Evolutionary conservation across 164 flowering plant species (phyloP).

Genomic region (Echeveria elegans): DNA sequence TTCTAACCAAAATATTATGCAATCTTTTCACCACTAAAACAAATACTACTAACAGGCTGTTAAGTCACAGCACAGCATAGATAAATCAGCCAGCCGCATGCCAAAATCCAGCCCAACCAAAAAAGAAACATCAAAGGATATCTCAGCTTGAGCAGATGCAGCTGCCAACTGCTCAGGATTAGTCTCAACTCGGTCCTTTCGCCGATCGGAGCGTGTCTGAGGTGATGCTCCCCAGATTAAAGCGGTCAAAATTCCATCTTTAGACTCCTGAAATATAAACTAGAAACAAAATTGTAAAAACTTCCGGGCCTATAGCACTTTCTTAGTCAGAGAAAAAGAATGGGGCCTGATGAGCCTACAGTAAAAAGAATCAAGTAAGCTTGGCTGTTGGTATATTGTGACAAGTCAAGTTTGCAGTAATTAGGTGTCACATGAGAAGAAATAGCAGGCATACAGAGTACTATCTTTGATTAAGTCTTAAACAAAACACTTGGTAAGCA

Average conservation of each 20-base stretch:
- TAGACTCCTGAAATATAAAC: constrained; percentile 37
- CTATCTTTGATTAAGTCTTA: too few relatives aligned
- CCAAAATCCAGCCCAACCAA: too few relatives aligned
- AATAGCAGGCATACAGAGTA: too few relatives aligned
- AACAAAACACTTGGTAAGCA: too few relatives aligned
- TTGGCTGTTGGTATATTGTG: too few relatives aligned
- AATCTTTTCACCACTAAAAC: background rate
- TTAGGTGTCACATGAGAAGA: too few relatives aligned
- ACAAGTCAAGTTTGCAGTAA: too few relatives aligned
- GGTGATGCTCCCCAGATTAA: constrained; percentile 98
- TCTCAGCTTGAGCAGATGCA: constrained; percentile 95
- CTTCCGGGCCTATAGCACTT: too few relatives aligned
- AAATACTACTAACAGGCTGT: background rate
- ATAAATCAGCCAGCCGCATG: background rate
- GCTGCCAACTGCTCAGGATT: constrained; percentile 99
- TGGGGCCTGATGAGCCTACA: too few relatives aligned
- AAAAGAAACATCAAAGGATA: constrained; percentile 47
- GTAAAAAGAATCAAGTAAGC: too few relatives aligned
- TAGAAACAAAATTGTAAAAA: too few relatives aligned
- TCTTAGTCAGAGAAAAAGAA: too few relatives aligned
- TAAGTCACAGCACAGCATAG: background rate
- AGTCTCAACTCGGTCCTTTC: constrained; percentile 93
- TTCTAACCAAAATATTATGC: background rate
- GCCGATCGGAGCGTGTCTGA: constrained; percentile 88
- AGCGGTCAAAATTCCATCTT: constrained; percentile 66